Base-by-base conservation (phyloP, 202 grass and related monocot species). In the Saccharum hybrid region DNA sequence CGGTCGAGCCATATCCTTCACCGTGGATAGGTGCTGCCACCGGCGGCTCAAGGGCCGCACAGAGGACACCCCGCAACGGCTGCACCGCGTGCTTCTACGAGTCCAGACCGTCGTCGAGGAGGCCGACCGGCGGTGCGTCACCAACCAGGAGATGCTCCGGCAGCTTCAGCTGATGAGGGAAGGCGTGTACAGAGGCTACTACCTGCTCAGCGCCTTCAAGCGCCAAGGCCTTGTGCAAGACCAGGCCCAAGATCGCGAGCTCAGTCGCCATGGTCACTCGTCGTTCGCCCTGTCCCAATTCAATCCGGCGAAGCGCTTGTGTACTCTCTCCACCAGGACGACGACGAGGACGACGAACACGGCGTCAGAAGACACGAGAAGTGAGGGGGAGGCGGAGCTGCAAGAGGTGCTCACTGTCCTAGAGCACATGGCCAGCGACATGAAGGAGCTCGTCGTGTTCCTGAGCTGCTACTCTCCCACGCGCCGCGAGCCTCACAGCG, bases 161-260 rank as follows among this genome's bases (percentile, higher is more conserved):
- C 88, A 86, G 60, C 72, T 86, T 1, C 37, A 86, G 67, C 60
- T 82, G 73, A 37, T 90, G 31, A 82, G 78, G 36, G 48, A 78
- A 19, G 74, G 7, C 8, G 13, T 86, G 38, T 90, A 86, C 31
- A n/a, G n/a, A 10, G 88, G 88, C 48, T 33, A 86, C 61, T 79
- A 86, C 88, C 21, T 39, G 11, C 88, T 86, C 0, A 63, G 82
- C 16, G 6, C 49, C 60, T 40, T 73, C 38, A 67, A 28, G 21
- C 6, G 21, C 40, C 68, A 71, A 4, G 38, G 67, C n/a, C 0
- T 37, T 10, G 16, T 23, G 66, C 37, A 69, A 22, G n/a, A 5
- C 40, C 6, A 6, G 76, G 26, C 16, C 38, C n/a, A 62, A 49
- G 86, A 80, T n/a, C 10, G 2, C 6, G 41, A 78, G 15, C 62